Conservation (phyloP, 2,329 filamentous ascomycete genomes). For the Elsinoe arachidis region DNA sequence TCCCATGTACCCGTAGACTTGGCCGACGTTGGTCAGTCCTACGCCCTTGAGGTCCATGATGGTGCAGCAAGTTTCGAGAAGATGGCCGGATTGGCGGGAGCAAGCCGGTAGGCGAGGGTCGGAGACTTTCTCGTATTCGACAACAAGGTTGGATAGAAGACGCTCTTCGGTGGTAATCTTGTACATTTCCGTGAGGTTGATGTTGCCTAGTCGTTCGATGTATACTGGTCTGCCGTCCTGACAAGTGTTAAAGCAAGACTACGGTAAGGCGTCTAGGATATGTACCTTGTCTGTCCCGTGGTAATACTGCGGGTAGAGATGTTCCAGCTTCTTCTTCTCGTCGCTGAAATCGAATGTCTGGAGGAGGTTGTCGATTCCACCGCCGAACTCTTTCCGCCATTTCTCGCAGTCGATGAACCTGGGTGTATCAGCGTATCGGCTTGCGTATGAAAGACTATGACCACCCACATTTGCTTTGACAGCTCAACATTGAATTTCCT, state of each 20-base stretch:
- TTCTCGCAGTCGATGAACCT: conserved; percentile 89
- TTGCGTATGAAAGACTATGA: conserved; percentile 14
- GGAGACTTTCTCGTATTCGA: conserved; percentile 93
- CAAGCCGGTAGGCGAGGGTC: conserved; percentile 91
- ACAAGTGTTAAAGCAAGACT: neutral
- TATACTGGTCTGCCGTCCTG: conserved; percentile 95
- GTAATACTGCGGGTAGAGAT: conserved; percentile 98
- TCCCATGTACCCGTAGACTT: conserved; percentile 81
- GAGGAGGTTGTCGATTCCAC: conserved; percentile 66
- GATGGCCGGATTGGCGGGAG: conserved; percentile 78
- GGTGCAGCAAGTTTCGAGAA: conserved; percentile 96
- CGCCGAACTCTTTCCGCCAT: conserved; percentile 78
- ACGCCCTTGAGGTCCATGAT: conserved; percentile 98
- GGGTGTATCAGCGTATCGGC: conserved; percentile 22
- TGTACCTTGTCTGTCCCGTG: conserved; percentile 81
- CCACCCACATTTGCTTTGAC: conserved; percentile 74
- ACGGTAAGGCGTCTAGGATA: neutral
- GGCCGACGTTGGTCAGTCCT: conserved; percentile 67
- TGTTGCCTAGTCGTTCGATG: conserved; percentile 91
- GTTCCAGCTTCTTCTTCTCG: conserved; percentile 73
- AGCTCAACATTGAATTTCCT: conserved; percentile 86
- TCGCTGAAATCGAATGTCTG: conserved; percentile 69
- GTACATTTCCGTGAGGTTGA: conserved; percentile 81
- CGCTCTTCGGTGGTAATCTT: conserved; percentile 87
- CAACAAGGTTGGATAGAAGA: conserved; percentile 92